phyloP scores from a whole-genome alignment of 176 grass and related monocot species.

The Cenchrus fungigraminus region DNA sequence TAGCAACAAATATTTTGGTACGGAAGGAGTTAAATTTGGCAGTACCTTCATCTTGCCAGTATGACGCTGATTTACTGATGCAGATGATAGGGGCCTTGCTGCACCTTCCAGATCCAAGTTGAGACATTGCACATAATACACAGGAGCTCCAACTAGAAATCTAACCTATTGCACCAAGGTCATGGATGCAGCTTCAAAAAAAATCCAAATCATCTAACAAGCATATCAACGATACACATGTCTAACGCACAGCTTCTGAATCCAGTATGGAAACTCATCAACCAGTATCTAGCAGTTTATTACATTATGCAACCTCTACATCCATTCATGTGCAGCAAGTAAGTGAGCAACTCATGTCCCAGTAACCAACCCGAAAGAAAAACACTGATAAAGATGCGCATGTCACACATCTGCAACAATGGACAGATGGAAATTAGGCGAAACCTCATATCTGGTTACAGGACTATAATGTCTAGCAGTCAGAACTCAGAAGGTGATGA shows the following conservation, averaged over 20 bases:
- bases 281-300: slow-evolving; percentile 7
- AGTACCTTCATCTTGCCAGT: too few species aligned
- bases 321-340: slow-evolving; percentile 50
- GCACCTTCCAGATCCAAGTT: not conserved
- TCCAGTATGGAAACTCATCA: not conserved
- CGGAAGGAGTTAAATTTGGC: too few species aligned
- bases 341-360: slow-evolving; percentile 7
- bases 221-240: not conserved
- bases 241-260: not conserved
- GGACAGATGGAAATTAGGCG: slow-evolving; percentile 22
- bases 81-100: not conserved
- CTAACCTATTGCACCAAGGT: not conserved
- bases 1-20: too few species aligned
- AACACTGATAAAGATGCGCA: not conserved
- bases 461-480: not conserved
- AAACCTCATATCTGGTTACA: slow-evolving; percentile 19
- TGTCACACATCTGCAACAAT: not conserved
- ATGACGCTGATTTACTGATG: too few species aligned
- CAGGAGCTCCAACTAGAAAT: not conserved
- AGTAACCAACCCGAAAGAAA: not conserved
- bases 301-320: slow-evolving; percentile 14
- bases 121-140: not conserved
- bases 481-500: slow-evolving; percentile 56
- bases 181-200: not conserved
- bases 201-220: not conserved